Evolutionary conservation across 495 filamentous ascomycete genomes (phyloP).

Genomic region (Pseudoneurospora amorphoporcata): DNA sequence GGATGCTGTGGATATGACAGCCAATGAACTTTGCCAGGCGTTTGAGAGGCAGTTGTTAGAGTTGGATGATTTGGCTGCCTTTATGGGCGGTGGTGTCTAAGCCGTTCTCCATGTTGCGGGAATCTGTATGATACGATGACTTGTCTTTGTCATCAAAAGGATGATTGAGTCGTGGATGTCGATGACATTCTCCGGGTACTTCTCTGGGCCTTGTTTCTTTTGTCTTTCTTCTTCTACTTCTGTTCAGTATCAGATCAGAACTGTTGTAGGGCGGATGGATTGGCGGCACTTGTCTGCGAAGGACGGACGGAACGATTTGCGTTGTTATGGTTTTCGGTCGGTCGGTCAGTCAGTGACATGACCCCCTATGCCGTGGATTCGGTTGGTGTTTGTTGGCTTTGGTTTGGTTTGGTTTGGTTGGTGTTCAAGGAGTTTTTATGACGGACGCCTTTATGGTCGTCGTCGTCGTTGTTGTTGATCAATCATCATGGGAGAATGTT

Average conservation of each 20-base stretch:
- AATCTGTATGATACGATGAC: neutral
- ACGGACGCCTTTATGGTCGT: neutral
- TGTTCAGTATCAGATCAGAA: neutral
- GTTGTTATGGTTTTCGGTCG: neutral
- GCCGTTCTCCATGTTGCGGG: neutral
- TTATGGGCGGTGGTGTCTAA: conserved; percentile 43
- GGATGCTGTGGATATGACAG: conserved; percentile 35
- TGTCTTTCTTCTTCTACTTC: neutral
- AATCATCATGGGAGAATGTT: neutral
- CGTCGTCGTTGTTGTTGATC: neutral
- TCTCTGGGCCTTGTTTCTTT: neutral
- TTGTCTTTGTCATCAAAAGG: neutral
- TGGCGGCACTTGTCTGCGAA: neutral
- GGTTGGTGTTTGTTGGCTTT: neutral
- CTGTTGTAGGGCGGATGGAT: neutral
- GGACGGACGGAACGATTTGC: neutral
- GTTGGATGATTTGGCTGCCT: conserved; percentile 40
- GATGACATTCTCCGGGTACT: neutral
- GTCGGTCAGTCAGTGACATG: neutral
- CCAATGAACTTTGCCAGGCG: conserved; percentile 35
- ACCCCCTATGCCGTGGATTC: neutral
- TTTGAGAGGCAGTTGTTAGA: conserved; percentile 42
- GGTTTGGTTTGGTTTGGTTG: neutral
- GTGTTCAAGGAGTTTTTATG: neutral
- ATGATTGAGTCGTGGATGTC: neutral